Evolutionary conservation across 352 stramenopile species (phyloP), one percentile per base, ranked within the genome.

Genomic region (Pilasporangium apinafurcum): DNA sequence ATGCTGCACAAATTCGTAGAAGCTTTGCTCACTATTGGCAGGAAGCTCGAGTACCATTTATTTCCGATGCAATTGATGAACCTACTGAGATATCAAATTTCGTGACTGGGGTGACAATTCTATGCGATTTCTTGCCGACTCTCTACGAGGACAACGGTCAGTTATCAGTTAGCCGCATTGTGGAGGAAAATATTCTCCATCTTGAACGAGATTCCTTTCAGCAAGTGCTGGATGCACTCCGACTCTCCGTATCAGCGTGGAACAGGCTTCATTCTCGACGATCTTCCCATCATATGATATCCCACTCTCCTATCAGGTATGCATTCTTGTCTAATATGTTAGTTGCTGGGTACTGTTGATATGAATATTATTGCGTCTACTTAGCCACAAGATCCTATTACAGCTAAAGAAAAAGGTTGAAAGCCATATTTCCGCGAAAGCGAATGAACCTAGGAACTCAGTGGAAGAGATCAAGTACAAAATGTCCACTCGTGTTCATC

Each of bases 1-100:
- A 90, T 51, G 60, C 65, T 8, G 72, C 78, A 14, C 71, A 85
- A 33, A 79, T 91, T 27, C 73, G 76, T 13, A 54, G 55, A 9
- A 67, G 50, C 32, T 83, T 77, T 24, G 54, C 69, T 9, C 58
- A 69, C 37, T 83, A 77, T 28, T 83, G 69, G 69, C 35, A 59
- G 28, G 58, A 73, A 45, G 53, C 66, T 6, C 63, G 49, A 26
- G 40, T 41, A 3, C 58, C 51, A 8, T 27, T 27, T 2, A 55
- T 57, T 17, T 43, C 43, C 2, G 42, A 54, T 14, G 49, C 16
- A 4, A 45, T 78, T 27, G 61, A 83, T 28, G 25, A 52, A 17
- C 16, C 47, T 22, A 45, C 59, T 5, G 62, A 68, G 43, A 24
- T 56, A 14, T 50, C 63, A 17, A 45, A 83, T 48, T 18, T 67